A percentile compares a stretch with the other conserved stretches of the same genome.
These are phyloP conservation scores for Prunus fruticosa DNA, from an alignment of 306 rosid species.

Conservation along the genomic window DNA sequence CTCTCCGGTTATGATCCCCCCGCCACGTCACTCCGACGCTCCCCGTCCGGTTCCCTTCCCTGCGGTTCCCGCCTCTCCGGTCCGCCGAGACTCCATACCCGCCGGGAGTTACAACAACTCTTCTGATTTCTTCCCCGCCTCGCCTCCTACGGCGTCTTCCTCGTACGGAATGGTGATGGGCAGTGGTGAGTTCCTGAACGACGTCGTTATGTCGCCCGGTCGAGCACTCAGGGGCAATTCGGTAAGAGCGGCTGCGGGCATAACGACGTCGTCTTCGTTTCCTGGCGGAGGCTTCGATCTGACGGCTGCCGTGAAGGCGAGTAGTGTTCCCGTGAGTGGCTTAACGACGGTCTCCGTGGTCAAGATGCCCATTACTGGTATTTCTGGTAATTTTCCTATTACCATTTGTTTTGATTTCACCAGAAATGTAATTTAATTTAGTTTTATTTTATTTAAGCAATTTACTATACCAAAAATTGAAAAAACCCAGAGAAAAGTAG, in stretches of 20 bases:
- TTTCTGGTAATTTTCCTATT: constrained; percentile 29
- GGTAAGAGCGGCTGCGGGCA: constrained; percentile 26
- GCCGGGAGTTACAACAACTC: constrained; percentile 55
- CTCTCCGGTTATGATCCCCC: constrained; percentile 76
- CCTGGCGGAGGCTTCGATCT: constrained; percentile 42
- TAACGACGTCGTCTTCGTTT: constrained; percentile 47
- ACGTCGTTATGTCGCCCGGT: constrained; percentile 36
- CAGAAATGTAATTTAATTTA: background rate
- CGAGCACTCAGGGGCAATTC: constrained; percentile 30
- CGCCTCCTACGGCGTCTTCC: constrained; percentile 41
- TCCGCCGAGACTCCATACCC: constrained; percentile 34
- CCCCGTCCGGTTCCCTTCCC: constrained; percentile 28
- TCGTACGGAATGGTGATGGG: constrained; percentile 29
- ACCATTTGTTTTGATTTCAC: background rate
- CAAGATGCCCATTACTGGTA: constrained; percentile 21
- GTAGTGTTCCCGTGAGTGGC: constrained; percentile 53
- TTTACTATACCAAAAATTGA: background rate
- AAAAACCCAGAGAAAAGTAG: constrained; percentile 49
- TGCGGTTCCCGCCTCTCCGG: constrained; percentile 25
- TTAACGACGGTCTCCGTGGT: constrained; percentile 51
- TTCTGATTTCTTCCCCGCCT: constrained; percentile 31
- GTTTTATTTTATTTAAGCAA: too few relatives aligned
- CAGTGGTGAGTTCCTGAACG: constrained; percentile 45
- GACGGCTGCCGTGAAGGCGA: constrained; percentile 28
- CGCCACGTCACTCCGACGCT: constrained; percentile 59